Evolutionary conservation across 345 rosid species (phyloP).

Genomic region (Trapa bicornis): DNA sequence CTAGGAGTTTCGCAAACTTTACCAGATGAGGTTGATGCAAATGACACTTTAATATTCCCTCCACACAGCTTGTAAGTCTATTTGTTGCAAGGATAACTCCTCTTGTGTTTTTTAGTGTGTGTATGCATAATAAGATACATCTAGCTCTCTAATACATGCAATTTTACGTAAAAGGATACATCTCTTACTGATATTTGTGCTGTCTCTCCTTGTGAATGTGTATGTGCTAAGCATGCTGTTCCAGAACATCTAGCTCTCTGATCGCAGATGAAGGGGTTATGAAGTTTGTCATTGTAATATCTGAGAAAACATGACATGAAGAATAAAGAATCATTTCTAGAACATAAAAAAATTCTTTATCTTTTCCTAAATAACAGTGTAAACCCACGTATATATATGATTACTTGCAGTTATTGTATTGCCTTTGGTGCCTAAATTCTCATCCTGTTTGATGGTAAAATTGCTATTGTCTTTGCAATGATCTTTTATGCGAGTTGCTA

Average conservation of each 20-base stretch:
- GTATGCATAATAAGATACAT: background rate
- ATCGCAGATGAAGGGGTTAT: background rate
- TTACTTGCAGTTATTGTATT: background rate
- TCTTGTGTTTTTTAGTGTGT: background rate
- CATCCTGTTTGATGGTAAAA: background rate
- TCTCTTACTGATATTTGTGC: background rate
- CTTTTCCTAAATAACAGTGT: background rate
- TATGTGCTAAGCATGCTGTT: background rate
- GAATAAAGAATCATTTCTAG: background rate
- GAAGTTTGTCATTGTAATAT: background rate
- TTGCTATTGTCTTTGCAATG: background rate
- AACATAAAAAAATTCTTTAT: background rate
- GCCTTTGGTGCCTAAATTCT: background rate
- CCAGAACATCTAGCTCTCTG: background rate
- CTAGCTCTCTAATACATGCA: background rate
- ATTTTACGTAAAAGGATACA: background rate
- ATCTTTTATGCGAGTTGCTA: background rate
- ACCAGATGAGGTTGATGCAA: conserved; percentile 42
- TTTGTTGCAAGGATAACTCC: background rate
- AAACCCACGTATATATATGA: background rate
- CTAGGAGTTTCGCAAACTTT: conserved; percentile 61
- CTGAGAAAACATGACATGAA: background rate
- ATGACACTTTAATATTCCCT: conserved; percentile 46
- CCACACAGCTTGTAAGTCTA: conserved; percentile 59
- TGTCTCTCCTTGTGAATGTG: background rate